Evolutionary conservation across 345 rosid genomes (phyloP).

Genomic region (Rhizophora apiculata): DNA sequence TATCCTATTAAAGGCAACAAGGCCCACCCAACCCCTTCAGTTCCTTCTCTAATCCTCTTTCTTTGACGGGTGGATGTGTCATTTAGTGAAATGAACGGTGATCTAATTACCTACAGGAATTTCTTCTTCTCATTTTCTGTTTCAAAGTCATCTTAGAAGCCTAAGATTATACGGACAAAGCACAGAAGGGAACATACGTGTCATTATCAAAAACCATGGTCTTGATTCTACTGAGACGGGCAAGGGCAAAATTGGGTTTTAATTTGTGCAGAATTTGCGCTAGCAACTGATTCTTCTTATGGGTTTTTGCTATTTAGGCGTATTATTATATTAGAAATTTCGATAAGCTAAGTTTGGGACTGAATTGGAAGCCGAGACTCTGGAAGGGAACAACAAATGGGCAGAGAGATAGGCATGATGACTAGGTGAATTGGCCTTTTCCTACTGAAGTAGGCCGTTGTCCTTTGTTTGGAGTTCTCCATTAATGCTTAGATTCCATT

Average conservation of each 20-base stretch:
- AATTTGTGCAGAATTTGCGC: too few species aligned
- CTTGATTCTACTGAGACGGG: background rate
- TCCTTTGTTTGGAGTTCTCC: background rate
- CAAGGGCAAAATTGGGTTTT: background rate
- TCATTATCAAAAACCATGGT: background rate
- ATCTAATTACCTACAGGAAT: background rate
- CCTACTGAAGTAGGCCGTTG: slow-evolving; percentile 19
- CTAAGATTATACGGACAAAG: too few species aligned
- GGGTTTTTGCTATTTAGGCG: background rate
- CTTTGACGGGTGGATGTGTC: slow-evolving; percentile 33
- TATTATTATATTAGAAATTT: too few species aligned
- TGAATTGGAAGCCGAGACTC: too few species aligned
- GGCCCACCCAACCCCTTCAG: slow-evolving; percentile 33
- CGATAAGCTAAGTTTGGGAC: too few species aligned
- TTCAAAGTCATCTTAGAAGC: too few species aligned
- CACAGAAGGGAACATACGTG: background rate
- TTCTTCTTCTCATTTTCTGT: too few species aligned
- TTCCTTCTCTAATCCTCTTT: slow-evolving; percentile 36
- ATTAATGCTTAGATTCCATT: slow-evolving; percentile 39
- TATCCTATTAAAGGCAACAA: slow-evolving; percentile 30
- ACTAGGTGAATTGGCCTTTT: too few species aligned
- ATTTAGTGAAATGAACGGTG: background rate
- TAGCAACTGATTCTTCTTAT: too few species aligned
- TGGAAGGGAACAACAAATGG: too few species aligned
- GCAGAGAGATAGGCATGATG: too few species aligned